Conservation (phyloP, 108 stramenopile genomes). For the Skeletonema potamos region DNA sequence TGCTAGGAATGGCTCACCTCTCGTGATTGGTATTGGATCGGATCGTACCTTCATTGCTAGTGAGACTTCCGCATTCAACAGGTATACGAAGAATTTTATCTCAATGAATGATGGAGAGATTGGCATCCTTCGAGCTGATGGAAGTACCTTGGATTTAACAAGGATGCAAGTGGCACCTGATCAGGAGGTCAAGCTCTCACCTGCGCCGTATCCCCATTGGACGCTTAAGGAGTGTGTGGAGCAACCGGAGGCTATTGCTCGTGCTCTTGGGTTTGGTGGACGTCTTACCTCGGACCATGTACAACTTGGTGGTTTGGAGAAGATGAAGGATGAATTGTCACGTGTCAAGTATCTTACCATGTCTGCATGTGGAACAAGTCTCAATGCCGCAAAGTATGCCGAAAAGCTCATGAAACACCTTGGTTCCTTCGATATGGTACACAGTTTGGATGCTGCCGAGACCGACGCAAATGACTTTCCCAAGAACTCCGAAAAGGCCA, state of each 20-base stretch:
- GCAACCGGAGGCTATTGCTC: conserved; percentile 96
- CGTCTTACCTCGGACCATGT: conserved; percentile 72
- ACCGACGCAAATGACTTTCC: conserved; percentile 87
- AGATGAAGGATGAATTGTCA: conserved; percentile 62
- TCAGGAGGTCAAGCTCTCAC: conserved; percentile 90
- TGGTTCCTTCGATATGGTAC: conserved; percentile 90
- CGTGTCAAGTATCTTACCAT: conserved; percentile 85
- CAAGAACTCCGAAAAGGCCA: conserved; percentile 34
- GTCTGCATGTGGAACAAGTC: conserved; percentile 96
- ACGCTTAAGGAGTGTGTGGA: conserved; percentile 90
- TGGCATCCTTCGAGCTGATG: conserved; percentile 91
- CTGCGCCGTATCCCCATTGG: conserved; percentile 96
- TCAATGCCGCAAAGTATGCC: conserved; percentile 93
- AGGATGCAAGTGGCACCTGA: conserved; percentile 90
- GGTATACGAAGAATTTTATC: conserved; percentile 98
- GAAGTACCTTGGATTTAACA: conserved; percentile 86
- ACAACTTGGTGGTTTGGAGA: conserved; percentile 87
- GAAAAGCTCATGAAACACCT: conserved; percentile 97
- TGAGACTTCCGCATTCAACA: conserved; percentile 97
- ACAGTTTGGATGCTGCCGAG: conserved; percentile 92
- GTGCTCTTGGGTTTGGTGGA: conserved; percentile 90
- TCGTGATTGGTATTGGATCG: conserved; percentile 94
- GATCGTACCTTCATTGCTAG: conserved; percentile 96
- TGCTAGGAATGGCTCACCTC: conserved; percentile 93
- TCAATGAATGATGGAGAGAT: conserved; percentile 99